These are phyloP conservation scores for Ophiostoma ulmi DNA, from an alignment of 2,329 filamentous ascomycete genomes.

Conservation along the genomic window DNA sequence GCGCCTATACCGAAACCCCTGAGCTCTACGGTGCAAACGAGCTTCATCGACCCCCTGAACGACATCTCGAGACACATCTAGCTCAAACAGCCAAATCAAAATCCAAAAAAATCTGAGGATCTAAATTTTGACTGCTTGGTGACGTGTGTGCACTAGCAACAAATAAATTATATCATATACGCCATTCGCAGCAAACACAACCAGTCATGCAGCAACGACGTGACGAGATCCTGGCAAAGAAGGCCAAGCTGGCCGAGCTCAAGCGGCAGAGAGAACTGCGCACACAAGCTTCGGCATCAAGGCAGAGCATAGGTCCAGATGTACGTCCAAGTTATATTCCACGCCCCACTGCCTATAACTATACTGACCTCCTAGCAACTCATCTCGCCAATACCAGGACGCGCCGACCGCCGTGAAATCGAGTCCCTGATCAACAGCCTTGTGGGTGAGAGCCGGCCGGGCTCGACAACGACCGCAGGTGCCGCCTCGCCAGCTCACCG, in stretches of 20 bases:
- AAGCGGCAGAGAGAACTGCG: constrained; percentile 86
- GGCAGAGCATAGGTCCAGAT: constrained; percentile 65
- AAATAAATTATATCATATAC: not conserved
- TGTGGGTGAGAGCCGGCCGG: constrained; percentile 70
- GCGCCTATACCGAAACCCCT: not conserved
- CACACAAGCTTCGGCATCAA: constrained; percentile 65
- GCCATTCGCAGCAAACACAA: not conserved
- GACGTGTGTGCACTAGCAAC: not conserved
- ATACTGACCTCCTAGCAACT: constrained; percentile 43
- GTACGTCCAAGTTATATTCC: constrained; percentile 48
- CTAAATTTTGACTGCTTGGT: not conserved
- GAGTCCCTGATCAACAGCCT: constrained; percentile 81
- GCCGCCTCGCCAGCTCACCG: constrained; percentile 61
- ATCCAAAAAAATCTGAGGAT: not conserved
- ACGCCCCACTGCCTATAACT: not conserved
- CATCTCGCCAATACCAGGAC: constrained; percentile 63
- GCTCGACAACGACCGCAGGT: constrained; percentile 59
- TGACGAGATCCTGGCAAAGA: constrained; percentile 95
- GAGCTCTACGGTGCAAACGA: not conserved
- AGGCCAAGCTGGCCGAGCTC: constrained; percentile 92
- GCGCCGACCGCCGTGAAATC: constrained; percentile 69
- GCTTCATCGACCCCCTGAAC: constrained; percentile 4
- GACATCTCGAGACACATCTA: not conserved
- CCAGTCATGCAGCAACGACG: constrained; percentile 68
- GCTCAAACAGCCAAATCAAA: not conserved